Evolutionary conservation across 345 rosid genomes (phyloP).

Genomic region (Eucalyptus tenuipes): DNA sequence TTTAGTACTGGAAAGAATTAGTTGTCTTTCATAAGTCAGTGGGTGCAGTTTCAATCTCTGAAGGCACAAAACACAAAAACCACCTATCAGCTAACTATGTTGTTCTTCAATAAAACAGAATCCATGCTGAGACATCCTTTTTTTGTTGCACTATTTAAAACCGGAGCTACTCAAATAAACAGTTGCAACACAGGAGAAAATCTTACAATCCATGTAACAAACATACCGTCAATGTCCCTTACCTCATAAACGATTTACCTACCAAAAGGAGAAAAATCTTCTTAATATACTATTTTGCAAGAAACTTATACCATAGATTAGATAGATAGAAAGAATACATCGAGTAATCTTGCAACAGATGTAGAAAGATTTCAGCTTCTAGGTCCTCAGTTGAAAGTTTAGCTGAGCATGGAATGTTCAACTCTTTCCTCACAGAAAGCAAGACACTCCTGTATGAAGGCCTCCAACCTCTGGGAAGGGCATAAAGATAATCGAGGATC

Average conservation of each 20-base stretch:
- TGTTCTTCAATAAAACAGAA: background rate
- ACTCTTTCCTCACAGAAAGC: conserved; percentile 63
- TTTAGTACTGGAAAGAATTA: background rate
- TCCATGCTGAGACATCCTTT: background rate
- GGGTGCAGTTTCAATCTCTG: background rate
- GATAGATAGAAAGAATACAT: conserved; percentile 25
- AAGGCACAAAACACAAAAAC: background rate
- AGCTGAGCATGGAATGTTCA: conserved; percentile 69
- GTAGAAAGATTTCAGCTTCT: conserved; percentile 84
- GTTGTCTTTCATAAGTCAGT: background rate
- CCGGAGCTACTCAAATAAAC: background rate
- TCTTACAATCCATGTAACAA: background rate
- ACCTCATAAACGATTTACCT: background rate
- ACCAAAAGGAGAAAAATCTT: background rate
- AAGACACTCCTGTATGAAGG: conserved; percentile 71
- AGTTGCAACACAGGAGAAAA: background rate
- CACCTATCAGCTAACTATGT: background rate
- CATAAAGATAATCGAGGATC: background rate
- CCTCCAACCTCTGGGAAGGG: conserved; percentile 67
- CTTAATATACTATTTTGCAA: background rate
- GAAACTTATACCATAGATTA: background rate
- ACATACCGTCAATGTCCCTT: background rate
- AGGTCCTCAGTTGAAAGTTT: conserved; percentile 70
- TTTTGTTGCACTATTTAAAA: background rate
- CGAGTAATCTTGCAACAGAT: conserved; percentile 45